Base-by-base conservation (phyloP, 108 stramenopile genomes). In the Epithemia pelagica region DNA sequence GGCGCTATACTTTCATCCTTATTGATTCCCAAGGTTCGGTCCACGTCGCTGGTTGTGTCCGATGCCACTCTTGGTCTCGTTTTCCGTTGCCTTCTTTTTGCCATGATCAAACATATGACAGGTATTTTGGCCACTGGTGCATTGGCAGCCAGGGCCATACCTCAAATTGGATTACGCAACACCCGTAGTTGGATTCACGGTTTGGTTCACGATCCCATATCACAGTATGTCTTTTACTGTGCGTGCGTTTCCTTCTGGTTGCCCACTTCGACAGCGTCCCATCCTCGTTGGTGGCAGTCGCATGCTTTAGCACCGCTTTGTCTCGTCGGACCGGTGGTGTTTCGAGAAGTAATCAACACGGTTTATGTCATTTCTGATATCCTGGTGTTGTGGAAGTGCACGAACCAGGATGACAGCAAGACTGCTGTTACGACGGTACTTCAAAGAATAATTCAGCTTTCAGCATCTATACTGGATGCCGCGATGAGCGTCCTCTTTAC, bases 171-270 rank as follows among this genome's bases (percentile, higher is more conserved):
- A 1, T 52, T 87, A 52, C 61, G 74, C n/a, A 58, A 83, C 57
- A 72, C 85, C 37, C 77, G 88, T 25, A 23, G 32, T 52, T 75
- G 82, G 69, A 74, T 93, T 72, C 82, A 90, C 66, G 10, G 61
- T 7, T 61, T 93, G 30, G 87, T 77, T 1, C 28, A 56, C 1
- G 91, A 93, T 75, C 91, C 91, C 19, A 76, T 93, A 15, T 83
- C 85, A 24, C 88, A 89, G 33, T 93, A 93, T 71, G 77, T 90
- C 27, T 90, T 89, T 67, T 89, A 85, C 54, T 79, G 81, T 60
- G 83, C 91, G 0, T 61, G 88, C 21, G 20, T 93, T 51, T 62
- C 83, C 29, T 63, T 87, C 28, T 93, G 91, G 91, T 66, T 87
- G 69, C 77, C 77, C 2, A n/a, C 62, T 0, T 68, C 57, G 1